A percentile compares a stretch with the other conserved stretches of the same genome.
phyloP scores from a whole-genome alignment of 177 flowering plant species.

The Tripterygium wilfordii region DNA sequence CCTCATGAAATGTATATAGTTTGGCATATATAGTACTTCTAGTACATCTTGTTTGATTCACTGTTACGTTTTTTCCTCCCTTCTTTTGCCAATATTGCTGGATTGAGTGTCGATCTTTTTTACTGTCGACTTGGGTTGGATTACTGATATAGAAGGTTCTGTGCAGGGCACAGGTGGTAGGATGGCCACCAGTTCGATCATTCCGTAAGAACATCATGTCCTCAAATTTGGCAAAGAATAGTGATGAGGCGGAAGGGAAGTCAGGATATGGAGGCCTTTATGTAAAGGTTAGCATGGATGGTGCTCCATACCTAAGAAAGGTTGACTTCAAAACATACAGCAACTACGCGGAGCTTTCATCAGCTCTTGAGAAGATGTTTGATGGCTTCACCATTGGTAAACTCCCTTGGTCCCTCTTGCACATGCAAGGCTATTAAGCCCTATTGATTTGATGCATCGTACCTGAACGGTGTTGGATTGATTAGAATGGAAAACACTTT shows the following conservation, averaged over 20 bases:
- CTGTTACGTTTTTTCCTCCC: too few species aligned
- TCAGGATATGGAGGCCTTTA: constrained; percentile 29
- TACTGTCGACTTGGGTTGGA: too few species aligned
- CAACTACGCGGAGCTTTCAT: constrained; percentile 40
- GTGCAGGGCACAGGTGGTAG: constrained; percentile 56
- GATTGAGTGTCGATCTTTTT: too few species aligned
- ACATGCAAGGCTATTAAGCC: too few species aligned
- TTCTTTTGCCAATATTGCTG: too few species aligned
- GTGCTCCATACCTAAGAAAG: constrained; percentile 55
- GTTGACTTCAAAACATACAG: constrained; percentile 43
- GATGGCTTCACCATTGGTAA: constrained; percentile 53
- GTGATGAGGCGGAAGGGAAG: constrained; percentile 27
- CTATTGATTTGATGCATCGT: too few species aligned
- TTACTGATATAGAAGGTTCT: not conserved
- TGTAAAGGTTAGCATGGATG: constrained; percentile 68
- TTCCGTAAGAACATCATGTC: constrained; percentile 49
- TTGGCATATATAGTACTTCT: too few species aligned
- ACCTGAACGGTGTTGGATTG: too few species aligned
- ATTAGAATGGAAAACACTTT: too few species aligned
- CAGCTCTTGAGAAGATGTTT: constrained; percentile 57
- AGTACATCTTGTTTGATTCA: too few species aligned
- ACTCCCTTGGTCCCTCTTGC: not conserved
- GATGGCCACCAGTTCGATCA: constrained; percentile 60
- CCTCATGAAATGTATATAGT: too few species aligned
- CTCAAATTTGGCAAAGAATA: constrained; percentile 27